Evolutionary conservation across 1,139 yeast genomes (phyloP), one percentile per base, ranked within the genome.

Genomic region (Pichia sp.): DNA sequence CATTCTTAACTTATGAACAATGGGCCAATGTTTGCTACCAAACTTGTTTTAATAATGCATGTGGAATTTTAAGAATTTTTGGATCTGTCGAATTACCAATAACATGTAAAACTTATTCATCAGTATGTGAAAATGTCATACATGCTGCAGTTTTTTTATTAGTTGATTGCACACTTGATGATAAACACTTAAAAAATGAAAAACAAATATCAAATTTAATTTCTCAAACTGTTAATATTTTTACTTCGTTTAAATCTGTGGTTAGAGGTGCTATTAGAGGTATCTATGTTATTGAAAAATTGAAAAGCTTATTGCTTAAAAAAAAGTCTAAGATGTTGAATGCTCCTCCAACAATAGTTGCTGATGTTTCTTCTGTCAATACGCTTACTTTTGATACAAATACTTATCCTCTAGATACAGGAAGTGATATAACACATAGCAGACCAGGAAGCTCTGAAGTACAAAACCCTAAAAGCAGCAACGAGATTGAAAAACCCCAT

Each of bases 211-310:
- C 57, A 5, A 16, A 45, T 6, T 42, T 59, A 10, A 63, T 60
- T 9, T 52, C 49, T 16, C 55, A 50, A 36, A 42, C 59, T 9
- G 19, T 62, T 1, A 60, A 60, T 3, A 51, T 61, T 6, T 52
- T 65, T 19, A 55, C 58, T 13, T 54, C 64, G 4, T 60, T 59
- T 43, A 60, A 53, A 46, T 56, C 53, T 16, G 53, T 59, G 3
- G 56, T 62, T 43, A 58, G 66, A 34, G 63, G 66, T n/a, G 67
- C 68, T 4, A 46, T 59, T 8, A 54, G 68, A 25, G 68, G 66
- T 2, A 43, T 60, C 1, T 63, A 62, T 46, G 62, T 64, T 33
- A 53, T 64, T 9, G 63, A 62, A 29, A 60, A 58, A 36, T 48
- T 65, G 7, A 48, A 58, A 30, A 46, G 45, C 10, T 53, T 64